Base-by-base conservation (phyloP, 2,329 filamentous ascomycete species). In the Cytospora mali region DNA sequence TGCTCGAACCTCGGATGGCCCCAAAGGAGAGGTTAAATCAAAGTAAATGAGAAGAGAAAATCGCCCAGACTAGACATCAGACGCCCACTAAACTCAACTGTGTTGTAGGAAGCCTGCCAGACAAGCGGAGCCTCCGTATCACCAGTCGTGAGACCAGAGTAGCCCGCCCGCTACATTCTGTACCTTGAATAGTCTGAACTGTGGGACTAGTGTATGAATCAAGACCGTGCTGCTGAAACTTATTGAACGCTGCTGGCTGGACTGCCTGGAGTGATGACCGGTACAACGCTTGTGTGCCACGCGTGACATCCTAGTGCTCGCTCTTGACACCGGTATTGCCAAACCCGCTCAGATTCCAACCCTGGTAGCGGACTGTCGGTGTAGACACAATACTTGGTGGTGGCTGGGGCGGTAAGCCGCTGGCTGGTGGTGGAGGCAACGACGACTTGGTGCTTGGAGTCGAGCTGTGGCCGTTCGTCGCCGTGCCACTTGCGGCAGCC, bases 291-390 rank as follows among this genome's bases (percentile, higher is more conserved):
- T 25, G n/a, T 14, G 49, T 31, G 23, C 27, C 13, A 48, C 18
- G n/a, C 28, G 18, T 23, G 29, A 33, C 35, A 61, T 48, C 31
- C 39, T 63, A 65, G 35, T 65, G 61, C 49, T 55, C 55, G 35
- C 55, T 53, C 68, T 74, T 74, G 58, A 75, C 72, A 62, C 74
- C 75, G 52, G 74, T 75, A 66, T 77, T 76, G 58, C 76, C 75
- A 71, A 79, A 75, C 68, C 75, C 75, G 65, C 72, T 73, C 39
- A 75, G 66, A 66, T 77, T 75, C 78, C 75, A 77, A 51, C 74
- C 75, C 55, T 75, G 71, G 65, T 77, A 77, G 61, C 73, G 74
- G 46, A 69, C 68, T 18, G 70, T 66, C 50, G 70, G 62, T 18
- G 68, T 58, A 48, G 71, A 69, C 2, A 71, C 62, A 35, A 68